Base-by-base conservation (phyloP, 192 early-diverging fungal genomes). In the Phycomyces blakesleeanus region DNA sequence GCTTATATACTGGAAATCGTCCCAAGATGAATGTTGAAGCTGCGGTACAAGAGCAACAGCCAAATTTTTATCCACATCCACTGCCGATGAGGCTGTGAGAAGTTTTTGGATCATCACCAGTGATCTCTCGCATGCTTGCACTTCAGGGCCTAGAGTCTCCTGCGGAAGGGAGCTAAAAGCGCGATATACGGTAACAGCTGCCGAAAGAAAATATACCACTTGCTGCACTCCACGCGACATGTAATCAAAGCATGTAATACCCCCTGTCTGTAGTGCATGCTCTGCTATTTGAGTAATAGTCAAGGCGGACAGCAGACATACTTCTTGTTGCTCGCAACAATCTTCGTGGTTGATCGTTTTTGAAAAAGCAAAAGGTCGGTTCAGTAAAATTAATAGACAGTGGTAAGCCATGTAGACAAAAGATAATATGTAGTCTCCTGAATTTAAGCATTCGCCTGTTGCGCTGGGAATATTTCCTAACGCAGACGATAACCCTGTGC, bases 321-420 rank as follows among this genome's bases (percentile, higher is more conserved):
- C 15, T 18, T 47, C 18, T 47, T 47, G 44, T 47, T 47, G 3
- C 11, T 47, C n/a, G 7, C 24, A 47, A n/a, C 62, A 29, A 14
- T 51, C 55, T n/a, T 38, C 15, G 44, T 47, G 44, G 44, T 3
- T 3, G 12, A 18, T 3, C 11, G 44, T 47, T 18, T 47, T 47
- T 10, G 42, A 63, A 15, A 57, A 57, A 41, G 34, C 38, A 22
- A 15, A 57, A 5, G 61, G 61, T 25, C 61, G 8, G 22, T 63
- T 20, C 6, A 63, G 22, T 18, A 63, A 24, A 18, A 55, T 63
- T 0, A 58, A 16, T 15, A 50, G 18, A 51, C 52, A 57, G 34
- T 69, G 68, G 38, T 63, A 69, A 22, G 56, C 26, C 29, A 69
- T 29, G 40, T 69, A 55, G 22, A 59, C 25, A 69, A 63, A 69